phyloP scores from a whole-genome alignment of 164 flowering plant genomes.

The Chimonanthus salicifolius region DNA sequence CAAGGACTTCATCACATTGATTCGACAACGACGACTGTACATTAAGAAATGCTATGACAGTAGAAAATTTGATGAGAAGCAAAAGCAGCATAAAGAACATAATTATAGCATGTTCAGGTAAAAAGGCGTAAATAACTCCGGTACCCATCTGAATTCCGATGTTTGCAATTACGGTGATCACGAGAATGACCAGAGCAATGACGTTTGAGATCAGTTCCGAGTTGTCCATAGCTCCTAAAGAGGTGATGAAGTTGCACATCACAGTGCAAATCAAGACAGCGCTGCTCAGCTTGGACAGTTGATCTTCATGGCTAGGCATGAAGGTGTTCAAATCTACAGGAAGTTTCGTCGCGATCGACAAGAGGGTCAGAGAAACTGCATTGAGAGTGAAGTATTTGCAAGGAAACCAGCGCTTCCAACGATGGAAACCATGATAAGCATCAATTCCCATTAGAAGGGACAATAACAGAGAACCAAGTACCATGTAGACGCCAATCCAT shows the following conservation, averaged over 20 bases:
- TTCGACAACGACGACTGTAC: slow-evolving; percentile 28
- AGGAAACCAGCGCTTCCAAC: slow-evolving; percentile 52
- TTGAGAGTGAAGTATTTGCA: slow-evolving; percentile 54
- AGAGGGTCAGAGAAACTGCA: slow-evolving; percentile 47
- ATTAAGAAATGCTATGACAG: slow-evolving; percentile 13
- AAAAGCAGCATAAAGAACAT: slow-evolving; percentile 35
- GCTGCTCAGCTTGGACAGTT: slow-evolving; percentile 58
- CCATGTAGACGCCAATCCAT: slow-evolving; percentile 36
- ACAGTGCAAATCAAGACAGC: slow-evolving; percentile 41
- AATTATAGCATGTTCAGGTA: slow-evolving; percentile 34
- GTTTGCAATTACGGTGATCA: slow-evolving; percentile 46
- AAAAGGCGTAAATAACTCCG: slow-evolving; percentile 40
- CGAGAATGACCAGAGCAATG: slow-evolving; percentile 47
- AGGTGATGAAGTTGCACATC: slow-evolving; percentile 60
- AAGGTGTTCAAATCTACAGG: slow-evolving; percentile 59
- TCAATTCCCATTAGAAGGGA: slow-evolving; percentile 44
- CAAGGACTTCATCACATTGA: slow-evolving; percentile 14
- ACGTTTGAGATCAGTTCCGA: slow-evolving; percentile 38
- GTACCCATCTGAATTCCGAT: slow-evolving; percentile 52
- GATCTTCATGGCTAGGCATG: slow-evolving; percentile 51
- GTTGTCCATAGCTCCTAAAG: slow-evolving; percentile 44
- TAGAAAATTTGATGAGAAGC: neutral
- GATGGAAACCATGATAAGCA: slow-evolving; percentile 28
- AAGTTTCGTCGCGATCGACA: slow-evolving; percentile 45
- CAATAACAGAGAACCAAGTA: slow-evolving; percentile 50